These are phyloP conservation scores for Ceratocystiopsis sp. DNA, from an alignment of 2,329 filamentous ascomycete genomes.

Conservation along the genomic window DNA sequence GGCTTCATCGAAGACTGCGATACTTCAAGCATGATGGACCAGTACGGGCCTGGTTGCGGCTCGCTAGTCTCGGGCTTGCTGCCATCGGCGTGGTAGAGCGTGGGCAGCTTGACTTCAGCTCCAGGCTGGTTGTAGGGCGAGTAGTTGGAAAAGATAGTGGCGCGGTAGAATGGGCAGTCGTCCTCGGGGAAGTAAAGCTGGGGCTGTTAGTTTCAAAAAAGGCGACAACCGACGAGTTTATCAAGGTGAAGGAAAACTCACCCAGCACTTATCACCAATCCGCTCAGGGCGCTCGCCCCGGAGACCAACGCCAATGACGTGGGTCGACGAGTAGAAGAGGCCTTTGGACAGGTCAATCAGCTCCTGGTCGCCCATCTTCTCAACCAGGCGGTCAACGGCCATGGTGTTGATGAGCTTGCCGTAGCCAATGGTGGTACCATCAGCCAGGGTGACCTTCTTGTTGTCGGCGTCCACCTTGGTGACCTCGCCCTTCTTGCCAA, in stretches of 20 bases:
- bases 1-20: conserved; percentile 94
- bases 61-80: conserved; percentile 57
- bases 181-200: conserved; percentile 96
- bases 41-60: conserved; percentile 82
- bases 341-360: conserved; percentile 70
- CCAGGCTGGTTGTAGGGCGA: conserved; percentile 94
- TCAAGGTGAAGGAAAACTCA: conserved; percentile 17
- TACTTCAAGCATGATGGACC: conserved; percentile 99
- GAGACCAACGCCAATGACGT: conserved; percentile 91
- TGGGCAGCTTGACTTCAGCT: conserved; percentile 67
- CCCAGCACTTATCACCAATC: conserved; percentile 99
- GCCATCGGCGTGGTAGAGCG: conserved; percentile 71
- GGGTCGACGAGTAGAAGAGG: conserved; percentile 91
- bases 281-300: conserved; percentile 81
- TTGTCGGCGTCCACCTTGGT: conserved; percentile 71
- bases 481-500: conserved; percentile 72
- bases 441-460: conserved; percentile 66
- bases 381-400: conserved; percentile 76
- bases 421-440: conserved; percentile 81
- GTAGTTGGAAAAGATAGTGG: conserved; percentile 99
- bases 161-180: conserved; percentile 97
- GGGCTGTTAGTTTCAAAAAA: background rate
- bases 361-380: conserved; percentile 77
- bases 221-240: background rate
- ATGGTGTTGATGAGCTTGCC: conserved; percentile 90